Evolutionary conservation across 179 eudicot genomes (phyloP), one percentile per base, ranked within the genome.

Genomic region (Silene coronaria): DNA sequence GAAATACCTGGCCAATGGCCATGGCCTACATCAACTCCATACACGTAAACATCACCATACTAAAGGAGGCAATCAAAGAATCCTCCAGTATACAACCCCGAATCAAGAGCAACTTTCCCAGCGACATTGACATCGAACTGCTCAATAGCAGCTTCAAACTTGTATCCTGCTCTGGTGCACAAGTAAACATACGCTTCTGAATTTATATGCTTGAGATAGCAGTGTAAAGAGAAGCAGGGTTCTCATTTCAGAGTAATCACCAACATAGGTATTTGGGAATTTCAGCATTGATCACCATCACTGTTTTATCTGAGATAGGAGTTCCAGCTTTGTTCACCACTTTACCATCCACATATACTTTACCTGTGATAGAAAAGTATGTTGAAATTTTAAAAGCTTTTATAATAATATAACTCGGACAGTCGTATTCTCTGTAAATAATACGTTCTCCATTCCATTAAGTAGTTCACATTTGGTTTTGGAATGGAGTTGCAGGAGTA

Each of bases 221-320:
- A 17, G 36, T 24, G 53, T 63, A 19, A 83, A 67, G 32, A 19
- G 62, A 42, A 65, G 57, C 2, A 70, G 68, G 66, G 80, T 75
- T 70, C 13, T 53, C 72, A 80, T 77, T 22, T 38, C 57, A 82
- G 91, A 88, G 74, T 86, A 84, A 89, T 91, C 97, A 95, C 99
- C 99, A 92, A 89, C 99, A 95, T 88, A 95, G 97, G 85, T 95
- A 95, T 95, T 95, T 95, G 42, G 99, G 99, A 76, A 87, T 70
- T 82, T 91, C 97, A 63, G 97, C 99, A 76, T 19, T 87, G 78
- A 95, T 95, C 86, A 88, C 97, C 79, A 95, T 96, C 38, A 89
- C 83, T 51, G 99, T 85, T 83, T 90, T 89, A 81, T 95, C 92
- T 30, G 99, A 82, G 55, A 95, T 82, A 60, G 88, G 97, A 77